These are phyloP conservation scores for Auriscalpium vulgare DNA, from an alignment of 768 basidiomycete genomes.

Conservation along the genomic window DNA sequence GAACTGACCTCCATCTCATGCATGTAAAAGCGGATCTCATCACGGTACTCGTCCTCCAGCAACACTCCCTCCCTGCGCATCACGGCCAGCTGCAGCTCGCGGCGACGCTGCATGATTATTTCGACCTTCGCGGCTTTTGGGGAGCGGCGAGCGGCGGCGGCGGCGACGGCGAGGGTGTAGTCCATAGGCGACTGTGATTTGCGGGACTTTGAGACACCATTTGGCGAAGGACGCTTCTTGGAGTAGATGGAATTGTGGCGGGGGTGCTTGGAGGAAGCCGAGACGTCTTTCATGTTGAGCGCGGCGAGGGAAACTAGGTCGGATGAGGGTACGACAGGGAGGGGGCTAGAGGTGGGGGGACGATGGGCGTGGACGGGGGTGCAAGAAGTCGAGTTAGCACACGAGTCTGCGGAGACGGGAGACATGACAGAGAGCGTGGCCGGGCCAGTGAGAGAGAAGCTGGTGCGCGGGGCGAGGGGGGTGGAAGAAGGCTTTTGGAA, in stretches of 20 bases:
- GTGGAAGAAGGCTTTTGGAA: neutral
- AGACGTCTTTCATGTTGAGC: constrained; percentile 72
- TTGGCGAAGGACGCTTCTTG: constrained; percentile 79
- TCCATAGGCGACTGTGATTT: constrained; percentile 34
- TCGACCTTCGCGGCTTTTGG: constrained; percentile 60
- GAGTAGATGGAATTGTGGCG: constrained; percentile 64
- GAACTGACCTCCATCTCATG: constrained; percentile 92
- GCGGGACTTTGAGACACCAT: constrained; percentile 65
- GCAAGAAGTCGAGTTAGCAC: constrained; percentile 10
- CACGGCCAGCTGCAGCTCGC: constrained; percentile 60
- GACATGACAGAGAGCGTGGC: constrained; percentile 2
- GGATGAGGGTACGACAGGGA: constrained; percentile 29
- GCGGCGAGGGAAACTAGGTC: constrained; percentile 28
- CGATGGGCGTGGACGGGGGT: constrained; percentile 11
- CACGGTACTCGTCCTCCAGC: constrained; percentile 91
- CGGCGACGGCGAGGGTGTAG: constrained; percentile 41
- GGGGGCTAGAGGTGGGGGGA: constrained; percentile 16
- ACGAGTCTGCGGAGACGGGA: neutral
- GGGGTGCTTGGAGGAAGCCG: constrained; percentile 51
- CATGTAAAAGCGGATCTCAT: constrained; percentile 93
- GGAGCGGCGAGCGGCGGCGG: constrained; percentile 40
- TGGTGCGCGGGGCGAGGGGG: neutral
- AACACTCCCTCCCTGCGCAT: constrained; percentile 67
- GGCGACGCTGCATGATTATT: constrained; percentile 55
- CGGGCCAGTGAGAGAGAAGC: neutral